Conservation (phyloP, 1,139 yeast genomes). For the Meyerozyma elateridarum region DNA sequence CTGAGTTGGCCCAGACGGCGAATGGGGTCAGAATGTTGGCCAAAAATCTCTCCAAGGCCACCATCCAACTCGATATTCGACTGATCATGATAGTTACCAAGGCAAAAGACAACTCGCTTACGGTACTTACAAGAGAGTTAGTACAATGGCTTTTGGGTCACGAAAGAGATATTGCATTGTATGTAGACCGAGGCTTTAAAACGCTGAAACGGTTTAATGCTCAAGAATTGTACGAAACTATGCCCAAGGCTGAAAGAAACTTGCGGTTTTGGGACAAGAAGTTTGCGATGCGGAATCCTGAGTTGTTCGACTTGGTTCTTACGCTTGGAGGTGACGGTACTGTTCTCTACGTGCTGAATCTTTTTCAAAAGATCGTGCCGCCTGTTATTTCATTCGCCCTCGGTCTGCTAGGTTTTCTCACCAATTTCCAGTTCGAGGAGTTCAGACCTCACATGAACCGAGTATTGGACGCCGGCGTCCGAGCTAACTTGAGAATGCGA, state of each 20-base stretch:
- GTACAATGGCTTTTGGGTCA: conserved; percentile 66
- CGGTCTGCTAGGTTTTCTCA: conserved; percentile 78
- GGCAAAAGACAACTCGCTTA: conserved; percentile 74
- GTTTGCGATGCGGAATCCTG: conserved; percentile 51
- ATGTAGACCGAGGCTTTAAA: conserved; percentile 64
- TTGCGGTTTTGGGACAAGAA: conserved; percentile 67
- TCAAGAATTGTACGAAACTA: conserved; percentile 29
- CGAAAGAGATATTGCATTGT: conserved; percentile 50
- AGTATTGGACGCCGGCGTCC: conserved; percentile 64
- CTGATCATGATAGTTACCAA: conserved; percentile 80
- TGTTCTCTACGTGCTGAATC: conserved; percentile 70
- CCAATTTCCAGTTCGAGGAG: conserved; percentile 71
- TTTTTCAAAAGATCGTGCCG: conserved; percentile 79
- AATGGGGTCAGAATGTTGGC: conserved; percentile 81
- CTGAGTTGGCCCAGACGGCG: conserved; percentile 77
- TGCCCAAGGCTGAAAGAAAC: conserved; percentile 38
- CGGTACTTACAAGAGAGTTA: conserved; percentile 63
- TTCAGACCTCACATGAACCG: conserved; percentile 53
- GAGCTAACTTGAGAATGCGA: conserved; percentile 78
- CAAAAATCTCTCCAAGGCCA: conserved; percentile 67
- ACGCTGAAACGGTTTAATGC: conserved; percentile 61
- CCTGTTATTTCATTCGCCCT: conserved; percentile 81
- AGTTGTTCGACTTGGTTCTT: conserved; percentile 67
- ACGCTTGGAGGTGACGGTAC: conserved; percentile 93
- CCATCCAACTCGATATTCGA: conserved; percentile 63